Base-by-base conservation (phyloP, 805 yeast species). In the Isabelozyma pseudorhagii region DNA sequence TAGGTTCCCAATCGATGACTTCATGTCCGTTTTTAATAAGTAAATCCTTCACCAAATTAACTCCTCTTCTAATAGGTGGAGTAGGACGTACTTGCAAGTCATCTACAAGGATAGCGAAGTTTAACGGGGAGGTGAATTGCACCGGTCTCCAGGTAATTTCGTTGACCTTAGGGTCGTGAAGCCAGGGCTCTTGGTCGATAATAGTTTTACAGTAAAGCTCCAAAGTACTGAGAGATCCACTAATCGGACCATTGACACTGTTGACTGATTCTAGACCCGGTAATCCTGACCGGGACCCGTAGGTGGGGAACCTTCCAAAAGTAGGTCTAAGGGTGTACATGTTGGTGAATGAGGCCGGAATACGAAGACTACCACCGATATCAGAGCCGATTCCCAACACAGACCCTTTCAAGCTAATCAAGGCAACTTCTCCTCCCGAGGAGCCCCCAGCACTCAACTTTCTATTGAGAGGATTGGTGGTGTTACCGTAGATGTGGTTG, bases 311-410 rank as follows among this genome's bases (percentile, higher is more conserved):
- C 53, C 83, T 55, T n/a, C 78, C 75, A 53, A 69, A 67, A 4
- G 79, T 63, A 1, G 83, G 81, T 54, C 70, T 71, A 44, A 80
- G 53, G 1, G 76, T 72, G 57, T 66, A 79, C 34, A 73, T 49
- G 44, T 74, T 72, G 41, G 70, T 68, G 51, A 63, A 68, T 28
- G 75, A 64, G 8, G 81, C 74, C 0, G 84, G 84, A 40, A 70
- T 68, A 47, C 84, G 66, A 36, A 80, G 67, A 13, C 75, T 66
- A 10, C 84, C 84, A 28, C 83, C 84, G 46, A 79, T 75, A 55
- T 80, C 84, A 11, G 79, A 72, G 13, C 85, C 85, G 43, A 82
- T 59, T 17, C 86, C 85, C 34, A 79, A 46, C 7, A 73, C 69
- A n/a, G 80, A 69, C 4, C 82, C 82, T 46, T 66, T 64, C 48